Evolutionary conservation across 2,329 filamentous ascomycete species (phyloP), one percentile per base, ranked within the genome.

Genomic region (Geosmithia putterillii): DNA sequence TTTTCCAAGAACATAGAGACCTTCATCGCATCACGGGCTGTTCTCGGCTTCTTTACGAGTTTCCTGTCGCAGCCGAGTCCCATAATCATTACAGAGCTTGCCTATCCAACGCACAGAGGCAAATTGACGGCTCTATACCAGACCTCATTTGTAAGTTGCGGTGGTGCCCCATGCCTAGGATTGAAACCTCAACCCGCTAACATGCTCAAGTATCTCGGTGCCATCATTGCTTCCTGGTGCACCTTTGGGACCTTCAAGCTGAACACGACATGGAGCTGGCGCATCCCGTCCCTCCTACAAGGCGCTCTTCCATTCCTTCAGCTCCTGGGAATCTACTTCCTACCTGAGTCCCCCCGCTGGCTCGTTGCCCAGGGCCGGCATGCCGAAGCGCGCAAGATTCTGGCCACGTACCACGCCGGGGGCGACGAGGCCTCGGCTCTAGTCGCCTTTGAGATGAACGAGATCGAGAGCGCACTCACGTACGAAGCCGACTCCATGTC

Each of bases 341-440:
- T 76, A 5, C 76, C 77, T 0, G 79, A 82, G 48, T 76, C 69
- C 1, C 78, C 78, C 1, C 66, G 78, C 34, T 81, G 70, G 68
- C 56, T 79, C 22, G 63, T 79, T 38, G 65, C 67, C 32, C 65
- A 73, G 47, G 72, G 73, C 25, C 62, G 64, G 19, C 46, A 55
- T 1, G 66, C 73, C 5, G 62, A 76, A 50, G 75, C 75, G 0
- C 65, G 61, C 15, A 57, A 59, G 0, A 69, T 76, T 21, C 52
- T 79, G 1, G 60, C 67, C 50, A 71, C 71, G 44, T 73, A 71
- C 36, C 70, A 76, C 43, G 70, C 66, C 20, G 70, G 73, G 45
- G 60, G 63, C 23, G 61, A 73, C 39, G 48, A 56, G 1, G 55
- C 65, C 2, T 65, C 61, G 1, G 61, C 65, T 41, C 53, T 72